phyloP scores from a whole-genome alignment of 176 grass and related monocot genomes.

The Bothriochloa decipiens region DNA sequence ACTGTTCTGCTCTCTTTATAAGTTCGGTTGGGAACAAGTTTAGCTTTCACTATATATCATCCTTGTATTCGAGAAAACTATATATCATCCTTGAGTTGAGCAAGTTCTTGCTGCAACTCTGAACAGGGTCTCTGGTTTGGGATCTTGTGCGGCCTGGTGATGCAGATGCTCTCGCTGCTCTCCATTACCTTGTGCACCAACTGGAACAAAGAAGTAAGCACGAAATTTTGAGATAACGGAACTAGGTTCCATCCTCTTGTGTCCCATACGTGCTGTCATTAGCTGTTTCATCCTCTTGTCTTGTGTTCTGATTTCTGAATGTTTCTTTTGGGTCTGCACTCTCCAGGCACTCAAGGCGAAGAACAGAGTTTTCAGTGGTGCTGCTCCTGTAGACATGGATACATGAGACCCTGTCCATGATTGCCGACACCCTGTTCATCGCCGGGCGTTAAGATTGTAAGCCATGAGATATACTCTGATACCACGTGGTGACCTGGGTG shows the following conservation, averaged over 20 bases:
- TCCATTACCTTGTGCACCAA: not conserved
- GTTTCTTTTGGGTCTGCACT: not conserved
- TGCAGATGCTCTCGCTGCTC: constrained; percentile 22
- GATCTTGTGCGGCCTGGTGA: not conserved
- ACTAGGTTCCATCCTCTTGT: too few species aligned
- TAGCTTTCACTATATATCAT: too few species aligned
- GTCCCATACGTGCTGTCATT: not conserved
- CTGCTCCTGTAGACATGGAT: constrained; percentile 37
- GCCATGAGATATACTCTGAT: too few species aligned
- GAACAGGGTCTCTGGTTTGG: constrained; percentile 8
- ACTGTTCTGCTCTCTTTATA: not conserved
- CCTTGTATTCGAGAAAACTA: too few species aligned
- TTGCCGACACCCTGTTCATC: not conserved
- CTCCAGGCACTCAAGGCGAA: constrained; percentile 22
- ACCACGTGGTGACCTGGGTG: not conserved
- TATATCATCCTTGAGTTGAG: not conserved
- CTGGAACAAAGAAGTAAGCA: constrained; percentile 13
- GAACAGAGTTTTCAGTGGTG: constrained; percentile 52
- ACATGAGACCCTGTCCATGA: not conserved
- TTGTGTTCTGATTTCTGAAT: not conserved
- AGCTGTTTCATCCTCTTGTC: not conserved
- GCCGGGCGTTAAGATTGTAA: not conserved
- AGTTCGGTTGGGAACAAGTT: not conserved
- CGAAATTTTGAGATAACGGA: too few species aligned
- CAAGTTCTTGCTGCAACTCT: not conserved